Base-by-base conservation (phyloP, 202 grass and related monocot genomes). In the Saccharum hybrid region DNA sequence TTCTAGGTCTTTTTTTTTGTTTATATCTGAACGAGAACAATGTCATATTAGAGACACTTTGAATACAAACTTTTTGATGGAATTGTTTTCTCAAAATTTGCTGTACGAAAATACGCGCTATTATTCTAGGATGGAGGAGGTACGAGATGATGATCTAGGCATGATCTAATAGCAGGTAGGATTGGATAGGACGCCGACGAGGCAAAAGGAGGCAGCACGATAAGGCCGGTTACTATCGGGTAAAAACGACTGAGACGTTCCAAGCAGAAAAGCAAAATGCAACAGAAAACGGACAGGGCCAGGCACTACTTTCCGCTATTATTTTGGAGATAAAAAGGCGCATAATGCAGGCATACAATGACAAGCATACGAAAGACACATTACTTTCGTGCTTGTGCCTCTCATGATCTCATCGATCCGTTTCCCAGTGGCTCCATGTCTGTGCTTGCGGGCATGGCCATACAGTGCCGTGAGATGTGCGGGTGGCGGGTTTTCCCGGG, bases 341-440 rank as follows among this genome's bases (percentile, higher is more conserved):
- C 43, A 36, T 45, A 60, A 34, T 38, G 77, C 70, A 43, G 70
- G 5, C 8, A 60, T 66, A 48, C 45, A 48, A 48, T 48, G 45
- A 59, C 52, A 49, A 66, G 66, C 83, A 73, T 26, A 76, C 71
- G 77, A 81, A 88, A 71, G 26, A 51, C 43, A n/a, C n/a, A n/a
- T 13, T 62, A 6, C 59, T 30, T 70, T 75, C 63, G 16, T 51
- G 48, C 46, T 70, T 31, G 7, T 15, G 52, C 49, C 40, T 15
- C 39, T 45, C 33, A 34, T 34, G 33, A 34, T 34, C 33, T 34
- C 36, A n/a, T 74, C 14, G 16, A 84, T 49, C 66, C 19, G 19
- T 45, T 14, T 30, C 60, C 7, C 68, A 15, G 45, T 40, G 12
- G 18, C 1, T 74, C n/a, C 11, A 79, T 56, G 52, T 21, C 7